These are phyloP conservation scores for Nicotiana paniculata DNA, from an alignment of 257 asterid genomes.

Conservation along the genomic window DNA sequence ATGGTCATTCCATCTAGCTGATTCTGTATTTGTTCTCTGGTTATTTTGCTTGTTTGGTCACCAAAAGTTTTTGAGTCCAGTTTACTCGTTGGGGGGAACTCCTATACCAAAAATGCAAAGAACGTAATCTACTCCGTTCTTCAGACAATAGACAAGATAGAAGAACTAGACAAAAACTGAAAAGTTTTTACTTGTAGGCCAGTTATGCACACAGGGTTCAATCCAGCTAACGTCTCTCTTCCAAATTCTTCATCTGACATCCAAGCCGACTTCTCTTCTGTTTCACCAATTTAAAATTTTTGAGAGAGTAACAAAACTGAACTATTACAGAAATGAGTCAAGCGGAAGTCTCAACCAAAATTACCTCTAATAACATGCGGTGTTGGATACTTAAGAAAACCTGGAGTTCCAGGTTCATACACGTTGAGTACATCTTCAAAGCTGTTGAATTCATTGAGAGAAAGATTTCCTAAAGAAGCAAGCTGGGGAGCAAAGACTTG, in stretches of 20 bases:
- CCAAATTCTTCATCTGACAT: background rate
- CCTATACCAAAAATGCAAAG: background rate
- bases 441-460: background rate
- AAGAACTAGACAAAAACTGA: background rate
- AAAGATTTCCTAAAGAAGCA: background rate
- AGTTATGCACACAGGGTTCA: background rate
- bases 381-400: background rate
- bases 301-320: too few species aligned
- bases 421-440: background rate
- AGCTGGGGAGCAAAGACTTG: background rate
- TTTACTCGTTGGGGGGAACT: conserved; percentile 16
- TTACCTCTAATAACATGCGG: background rate
- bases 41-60: conserved; percentile 10
- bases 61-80: conserved; percentile 7
- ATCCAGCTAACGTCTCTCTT: background rate
- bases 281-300: background rate
- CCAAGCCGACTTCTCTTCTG: background rate
- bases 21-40: conserved; percentile 6
- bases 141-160: too few species aligned
- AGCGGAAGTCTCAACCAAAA: too few species aligned
- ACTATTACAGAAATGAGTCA: too few species aligned
- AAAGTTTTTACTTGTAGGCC: background rate
- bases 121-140: background rate
- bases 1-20: conserved; percentile 13
- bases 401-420: background rate